Base-by-base conservation (phyloP, 805 yeast genomes). In the Wickerhamomyces bisporus region DNA sequence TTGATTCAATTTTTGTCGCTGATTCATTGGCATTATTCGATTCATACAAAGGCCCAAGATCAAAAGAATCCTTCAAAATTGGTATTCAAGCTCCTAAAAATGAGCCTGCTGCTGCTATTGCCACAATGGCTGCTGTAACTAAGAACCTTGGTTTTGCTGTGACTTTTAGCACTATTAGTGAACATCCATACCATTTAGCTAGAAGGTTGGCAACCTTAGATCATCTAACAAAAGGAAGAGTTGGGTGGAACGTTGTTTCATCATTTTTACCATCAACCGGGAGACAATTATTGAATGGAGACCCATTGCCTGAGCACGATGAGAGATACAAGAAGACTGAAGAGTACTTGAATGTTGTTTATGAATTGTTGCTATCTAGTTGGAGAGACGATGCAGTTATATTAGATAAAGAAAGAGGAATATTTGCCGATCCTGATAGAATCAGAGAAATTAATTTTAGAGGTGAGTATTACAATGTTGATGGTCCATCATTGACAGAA, bases 181-280 rank as follows among this genome's bases (percentile, higher is more conserved):
- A 66, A 33, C 58, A 56, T 5, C 70, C 70, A 0, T 65, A 61
- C 38, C 64, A 58, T 43, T 57, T 65, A 15, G 59, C 68, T 17
- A 52, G 70, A 47, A 51, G 70, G 36, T 47, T 65, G 34, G 65
- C 69, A 6, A 61, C 71, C 2, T 53, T 66, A 26, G 71, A 65
- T 40, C 71, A 65, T 42, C 52, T 66, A 38, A 59, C 70, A 3
- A 53, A 56, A 21, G 71, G 71, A 8, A 53, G 71, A 42, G 42
- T 66, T 39, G 71, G 71, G 18, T 66, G 71, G 71, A 66, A 66
- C 42, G 57, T 66, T 11, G 71, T 66, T 15, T 54, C 66, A 16
- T 58, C 66, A 7, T 64, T 63, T 33, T 48, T 65, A 32, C 65
- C 62, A 30, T 54, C 62, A 43, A 69, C 69, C 7, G 61, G 68